Conservation (phyloP, 129 eudicot genomes). For the Rutidosis leptorrhynchoides region DNA sequence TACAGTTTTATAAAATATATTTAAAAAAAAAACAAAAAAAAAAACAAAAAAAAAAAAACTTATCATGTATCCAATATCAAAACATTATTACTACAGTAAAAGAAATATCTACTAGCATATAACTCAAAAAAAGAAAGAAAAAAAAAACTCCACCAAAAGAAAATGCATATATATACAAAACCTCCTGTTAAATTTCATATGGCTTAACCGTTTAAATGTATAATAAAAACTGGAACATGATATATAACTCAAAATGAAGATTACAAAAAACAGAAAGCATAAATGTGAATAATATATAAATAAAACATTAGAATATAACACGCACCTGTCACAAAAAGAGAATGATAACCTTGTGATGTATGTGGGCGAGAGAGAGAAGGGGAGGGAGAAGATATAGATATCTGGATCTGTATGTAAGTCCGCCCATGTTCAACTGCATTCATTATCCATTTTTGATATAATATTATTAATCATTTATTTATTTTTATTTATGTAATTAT, state of each 20-base stretch:
- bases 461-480: neutral
- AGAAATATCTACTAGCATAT: too few relatives aligned
- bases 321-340: slow-evolving; percentile 31
- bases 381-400: neutral
- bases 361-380: slow-evolving; percentile 18
- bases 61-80: too few relatives aligned
- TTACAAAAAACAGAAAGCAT: neutral
- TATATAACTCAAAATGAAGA: neutral
- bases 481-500: neutral
- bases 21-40: too few relatives aligned
- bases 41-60: too few relatives aligned
- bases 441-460: neutral
- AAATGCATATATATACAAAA: neutral
- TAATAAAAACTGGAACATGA: neutral
- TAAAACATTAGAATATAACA: neutral
- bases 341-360: slow-evolving; percentile 14
- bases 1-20: neutral
- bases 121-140: neutral
- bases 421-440: slow-evolving; percentile 21
- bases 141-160: neutral
- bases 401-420: slow-evolving; percentile 37
- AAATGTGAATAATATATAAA: slow-evolving; percentile 7
- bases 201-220: neutral
- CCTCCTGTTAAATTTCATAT: neutral
- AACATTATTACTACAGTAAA: neutral